Base-by-base conservation (phyloP, 208 protist species). In the Zelonia costaricensis region DNA sequence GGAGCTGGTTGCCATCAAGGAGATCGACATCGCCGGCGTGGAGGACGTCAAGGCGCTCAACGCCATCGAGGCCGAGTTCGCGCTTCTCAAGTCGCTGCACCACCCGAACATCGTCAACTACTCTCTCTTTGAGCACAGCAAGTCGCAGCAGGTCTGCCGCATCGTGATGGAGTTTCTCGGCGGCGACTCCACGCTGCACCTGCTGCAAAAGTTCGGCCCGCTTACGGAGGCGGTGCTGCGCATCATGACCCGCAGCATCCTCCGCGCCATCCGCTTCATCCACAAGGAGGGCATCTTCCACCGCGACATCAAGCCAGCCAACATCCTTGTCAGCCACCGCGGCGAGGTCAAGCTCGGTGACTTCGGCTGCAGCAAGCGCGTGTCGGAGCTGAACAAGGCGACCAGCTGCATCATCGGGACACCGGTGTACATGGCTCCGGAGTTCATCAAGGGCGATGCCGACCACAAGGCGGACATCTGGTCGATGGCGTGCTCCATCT, bases 231-330 rank as follows among this genome's bases (percentile, higher is more conserved):
- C 83, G 28, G 78, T 97, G 25, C 61, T 93, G 35, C 81, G 88
- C 35, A 91, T 79, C 54, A 68, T 95, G 59, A 60, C 86, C 13
- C 75, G 82, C 25, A 62, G 90, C 54, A 40, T 94, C 27, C 61
- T 95, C 13, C 62, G 82, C 27, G 92, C 87, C 27, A 90, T 97
- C 38, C 60, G 55, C n/a, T 97, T 88, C 63, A 90, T 97, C 47
- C 92, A 97, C 68, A 80, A 71, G 33, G 78, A 95, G 52, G 88
- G 89, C 43, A 92, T 97, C 48, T 90, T 92, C 33, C 92, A 97
- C 64, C 78, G 88, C 39, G 92, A 97, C 67, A 94, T 97, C 72
- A 97, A 97, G 56, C 85, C 87, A 3, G 92, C 90, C 4, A 97
- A 97, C 59, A 91, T 97, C 56, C 77, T 97, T 12, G 82, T 97